These are phyloP conservation scores for Ambrosia hybrid DNA, from an alignment of 140 eudicot species.

Conservation along the genomic window DNA sequence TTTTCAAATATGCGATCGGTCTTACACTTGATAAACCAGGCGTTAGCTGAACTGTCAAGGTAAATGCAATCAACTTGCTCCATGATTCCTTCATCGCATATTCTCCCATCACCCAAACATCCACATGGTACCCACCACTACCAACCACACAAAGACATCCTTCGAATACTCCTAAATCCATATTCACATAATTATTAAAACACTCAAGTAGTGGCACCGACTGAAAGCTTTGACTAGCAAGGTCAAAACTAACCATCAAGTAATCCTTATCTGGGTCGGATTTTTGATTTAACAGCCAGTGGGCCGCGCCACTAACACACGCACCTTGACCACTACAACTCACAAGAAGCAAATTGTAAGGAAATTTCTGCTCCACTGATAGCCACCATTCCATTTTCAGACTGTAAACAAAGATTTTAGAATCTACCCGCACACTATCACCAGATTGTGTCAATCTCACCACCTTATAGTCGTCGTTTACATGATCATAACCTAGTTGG, in stretches of 20 bases:
- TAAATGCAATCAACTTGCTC: slow-evolving; percentile 27
- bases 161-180: slow-evolving; percentile 21
- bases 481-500: slow-evolving; percentile 50
- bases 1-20: slow-evolving; percentile 11
- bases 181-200: no score
- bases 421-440: background rate
- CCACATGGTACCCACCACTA: slow-evolving; percentile 5
- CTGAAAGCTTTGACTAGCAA: slow-evolving; percentile 32
- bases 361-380: slow-evolving; percentile 30
- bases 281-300: slow-evolving; percentile 23
- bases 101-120: slow-evolving; percentile 41
- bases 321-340: slow-evolving; percentile 13
- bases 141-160: slow-evolving; percentile 37
- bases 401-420: slow-evolving; percentile 33
- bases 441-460: slow-evolving; percentile 36
- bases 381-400: slow-evolving; percentile 40
- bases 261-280: background rate
- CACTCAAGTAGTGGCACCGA: slow-evolving; percentile 29
- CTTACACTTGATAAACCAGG: background rate
- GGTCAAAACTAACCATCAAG: slow-evolving; percentile 39
- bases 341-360: slow-evolving; percentile 23
- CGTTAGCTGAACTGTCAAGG: background rate
- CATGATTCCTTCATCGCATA: slow-evolving; percentile 39
- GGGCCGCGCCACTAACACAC: slow-evolving; percentile 31
- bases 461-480: slow-evolving; percentile 49